Evolutionary conservation across 179 eudicot genomes (phyloP).

Genomic region (Beta corolliflora): DNA sequence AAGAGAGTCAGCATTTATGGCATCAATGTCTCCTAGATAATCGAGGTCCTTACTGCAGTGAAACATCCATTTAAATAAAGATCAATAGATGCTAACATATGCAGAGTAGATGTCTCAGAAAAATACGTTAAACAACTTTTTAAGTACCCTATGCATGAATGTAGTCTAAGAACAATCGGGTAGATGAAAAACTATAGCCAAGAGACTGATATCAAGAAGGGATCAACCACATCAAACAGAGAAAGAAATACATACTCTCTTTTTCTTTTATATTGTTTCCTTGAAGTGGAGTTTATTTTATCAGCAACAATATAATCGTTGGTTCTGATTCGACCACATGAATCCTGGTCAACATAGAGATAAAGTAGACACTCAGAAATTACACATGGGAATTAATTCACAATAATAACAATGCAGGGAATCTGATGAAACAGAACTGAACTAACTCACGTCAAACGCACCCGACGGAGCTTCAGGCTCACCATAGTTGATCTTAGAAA

Average conservation of each 20-base stretch:
- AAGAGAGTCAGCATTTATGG: conserved; percentile 24
- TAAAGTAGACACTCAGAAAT: conserved; percentile 11
- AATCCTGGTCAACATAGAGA: conserved; percentile 30
- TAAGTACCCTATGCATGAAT: neutral
- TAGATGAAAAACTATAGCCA: neutral
- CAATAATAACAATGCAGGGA: neutral
- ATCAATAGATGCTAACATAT: neutral
- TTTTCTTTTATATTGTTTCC: conserved; percentile 33
- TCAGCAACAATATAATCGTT: conserved; percentile 22
- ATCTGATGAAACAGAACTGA: conserved; percentile 13
- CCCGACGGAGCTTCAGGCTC: conserved; percentile 39
- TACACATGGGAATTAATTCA: neutral
- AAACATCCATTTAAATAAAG: conserved; percentile 16
- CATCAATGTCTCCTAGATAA: conserved; percentile 19
- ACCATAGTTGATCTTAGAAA: conserved; percentile 47
- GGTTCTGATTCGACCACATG: conserved; percentile 19
- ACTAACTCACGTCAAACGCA: conserved; percentile 41
- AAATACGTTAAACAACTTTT: neutral
- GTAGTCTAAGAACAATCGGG: conserved; percentile 5
- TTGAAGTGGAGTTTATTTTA: conserved; percentile 10
- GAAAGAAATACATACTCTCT: conserved; percentile 30
- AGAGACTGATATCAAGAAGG: neutral
- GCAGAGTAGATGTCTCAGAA: neutral
- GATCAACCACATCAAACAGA: neutral
- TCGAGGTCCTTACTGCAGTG: conserved; percentile 32